Evolutionary conservation across 352 stramenopile genomes (phyloP).

Genomic region (Pythium guiyangense): DNA sequence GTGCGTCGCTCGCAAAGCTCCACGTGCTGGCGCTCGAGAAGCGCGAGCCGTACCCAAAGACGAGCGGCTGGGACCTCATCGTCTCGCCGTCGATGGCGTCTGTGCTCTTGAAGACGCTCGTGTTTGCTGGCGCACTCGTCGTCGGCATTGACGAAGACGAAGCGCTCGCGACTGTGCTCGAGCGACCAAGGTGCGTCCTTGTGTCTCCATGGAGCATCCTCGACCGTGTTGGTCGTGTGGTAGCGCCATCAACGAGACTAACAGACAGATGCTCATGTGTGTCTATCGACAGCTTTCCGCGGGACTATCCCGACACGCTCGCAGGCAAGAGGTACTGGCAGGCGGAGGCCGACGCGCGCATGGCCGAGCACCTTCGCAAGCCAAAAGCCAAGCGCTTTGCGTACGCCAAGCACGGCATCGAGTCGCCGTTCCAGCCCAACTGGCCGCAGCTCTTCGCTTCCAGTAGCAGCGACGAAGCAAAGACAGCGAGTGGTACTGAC

Average conservation of each 20-base stretch:
- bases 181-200: slow-evolving; percentile 30
- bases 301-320: slow-evolving; percentile 70
- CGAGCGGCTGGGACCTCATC: slow-evolving; percentile 69
- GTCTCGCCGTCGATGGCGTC: slow-evolving; percentile 33
- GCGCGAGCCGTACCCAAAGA: slow-evolving; percentile 28
- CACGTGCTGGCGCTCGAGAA: slow-evolving; percentile 46
- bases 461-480: neutral
- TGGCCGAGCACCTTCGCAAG: slow-evolving; percentile 34
- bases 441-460: slow-evolving; percentile 49
- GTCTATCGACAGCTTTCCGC: slow-evolving; percentile 62
- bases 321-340: slow-evolving; percentile 56
- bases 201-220: neutral
- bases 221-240: neutral
- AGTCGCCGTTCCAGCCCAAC: slow-evolving; percentile 53
- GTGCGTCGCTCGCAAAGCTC: slow-evolving; percentile 10
- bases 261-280: neutral
- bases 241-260: neutral
- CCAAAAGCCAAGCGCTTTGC: slow-evolving; percentile 68
- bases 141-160: slow-evolving; percentile 70
- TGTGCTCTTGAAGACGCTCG: slow-evolving; percentile 51
- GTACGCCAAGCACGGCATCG: slow-evolving; percentile 53
- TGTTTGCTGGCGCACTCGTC: slow-evolving; percentile 62
- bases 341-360: slow-evolving; percentile 12
- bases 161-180: slow-evolving; percentile 45
- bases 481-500: neutral